phyloP scores from a whole-genome alignment of 352 stramenopile species.

The Globisporangium okanoganense region DNA sequence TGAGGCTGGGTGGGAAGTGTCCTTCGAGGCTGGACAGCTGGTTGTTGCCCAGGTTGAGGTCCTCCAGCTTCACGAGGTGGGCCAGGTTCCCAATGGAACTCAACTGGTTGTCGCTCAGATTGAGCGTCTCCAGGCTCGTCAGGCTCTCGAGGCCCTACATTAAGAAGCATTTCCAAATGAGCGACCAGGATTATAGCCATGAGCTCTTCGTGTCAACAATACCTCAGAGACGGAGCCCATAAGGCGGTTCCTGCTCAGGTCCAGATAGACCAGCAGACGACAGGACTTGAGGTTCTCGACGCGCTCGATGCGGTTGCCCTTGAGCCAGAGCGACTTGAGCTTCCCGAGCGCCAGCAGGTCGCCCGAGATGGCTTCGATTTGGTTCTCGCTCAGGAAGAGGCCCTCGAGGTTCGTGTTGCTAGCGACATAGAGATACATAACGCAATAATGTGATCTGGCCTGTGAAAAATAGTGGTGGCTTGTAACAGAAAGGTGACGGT shows the following conservation, averaged over 20 bases:
- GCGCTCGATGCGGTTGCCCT: slow-evolving; percentile 51
- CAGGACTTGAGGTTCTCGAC: slow-evolving; percentile 52
- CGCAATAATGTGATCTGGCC: too few species aligned
- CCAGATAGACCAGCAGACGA: slow-evolving; percentile 55
- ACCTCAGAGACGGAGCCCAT: slow-evolving; percentile 39
- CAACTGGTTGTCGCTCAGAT: slow-evolving; percentile 61
- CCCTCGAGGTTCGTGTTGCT: slow-evolving; percentile 70
- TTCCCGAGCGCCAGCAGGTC: slow-evolving; percentile 62
- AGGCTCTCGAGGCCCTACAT: slow-evolving; percentile 53
- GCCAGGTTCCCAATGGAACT: slow-evolving; percentile 49
- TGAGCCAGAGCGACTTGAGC: slow-evolving; percentile 70
- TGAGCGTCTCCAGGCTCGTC: slow-evolving; percentile 53
- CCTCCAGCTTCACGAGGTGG: slow-evolving; percentile 65
- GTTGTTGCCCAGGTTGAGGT: slow-evolving; percentile 68
- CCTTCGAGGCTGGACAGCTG: slow-evolving; percentile 43
- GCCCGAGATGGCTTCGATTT: slow-evolving; percentile 50
- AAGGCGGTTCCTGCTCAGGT: slow-evolving; percentile 64
- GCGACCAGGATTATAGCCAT: too few species aligned
- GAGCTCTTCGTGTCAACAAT: not conserved
- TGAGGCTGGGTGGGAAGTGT: slow-evolving; percentile 44
- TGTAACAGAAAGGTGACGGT: not conserved
- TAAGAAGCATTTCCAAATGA: too few species aligned
- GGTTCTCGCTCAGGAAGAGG: slow-evolving; percentile 68
- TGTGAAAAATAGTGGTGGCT: too few species aligned
- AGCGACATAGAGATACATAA: slow-evolving; percentile 1